These are phyloP conservation scores for Beauveria pseudobassiana DNA, from an alignment of 2,329 filamentous ascomycete species.

Conservation along the genomic window DNA sequence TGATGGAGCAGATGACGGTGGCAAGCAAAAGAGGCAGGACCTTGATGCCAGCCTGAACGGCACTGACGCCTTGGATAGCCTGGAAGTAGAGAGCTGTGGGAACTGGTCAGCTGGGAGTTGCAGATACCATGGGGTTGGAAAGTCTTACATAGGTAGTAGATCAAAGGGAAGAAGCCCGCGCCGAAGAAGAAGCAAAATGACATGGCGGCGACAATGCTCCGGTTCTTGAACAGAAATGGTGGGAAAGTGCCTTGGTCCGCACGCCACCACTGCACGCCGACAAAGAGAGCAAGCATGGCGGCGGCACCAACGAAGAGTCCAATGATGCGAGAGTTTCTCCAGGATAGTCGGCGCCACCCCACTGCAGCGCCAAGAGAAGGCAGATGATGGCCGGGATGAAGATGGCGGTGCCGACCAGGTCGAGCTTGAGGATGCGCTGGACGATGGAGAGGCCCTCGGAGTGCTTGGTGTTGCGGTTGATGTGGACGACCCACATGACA, in stretches of 20 bases:
- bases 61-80: constrained; percentile 28
- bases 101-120: constrained; percentile 36
- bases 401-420: constrained; percentile 40
- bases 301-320: constrained; percentile 44
- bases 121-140: constrained; percentile 38
- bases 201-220: constrained; percentile 33
- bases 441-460: constrained; percentile 25
- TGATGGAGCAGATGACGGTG: constrained; percentile 7
- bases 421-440: constrained; percentile 36
- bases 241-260: constrained; percentile 38
- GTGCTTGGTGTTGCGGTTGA: constrained; percentile 29
- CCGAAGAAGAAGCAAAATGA: constrained; percentile 42
- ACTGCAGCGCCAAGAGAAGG: constrained; percentile 48
- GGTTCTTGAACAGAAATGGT: constrained; percentile 36
- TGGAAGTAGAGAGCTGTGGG: constrained; percentile 37
- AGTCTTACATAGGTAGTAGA: constrained; percentile 35
- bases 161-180: constrained; percentile 43
- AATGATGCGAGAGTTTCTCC: constrained; percentile 41
- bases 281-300: constrained; percentile 38
- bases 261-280: constrained; percentile 36
- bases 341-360: constrained; percentile 45
- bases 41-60: constrained; percentile 21
- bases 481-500: constrained; percentile 39
- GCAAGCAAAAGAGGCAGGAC: constrained; percentile 14
- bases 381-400: constrained; percentile 46